Evolutionary conservation across 306 rosid species (phyloP).

Genomic region (Cucurbita moschata): DNA sequence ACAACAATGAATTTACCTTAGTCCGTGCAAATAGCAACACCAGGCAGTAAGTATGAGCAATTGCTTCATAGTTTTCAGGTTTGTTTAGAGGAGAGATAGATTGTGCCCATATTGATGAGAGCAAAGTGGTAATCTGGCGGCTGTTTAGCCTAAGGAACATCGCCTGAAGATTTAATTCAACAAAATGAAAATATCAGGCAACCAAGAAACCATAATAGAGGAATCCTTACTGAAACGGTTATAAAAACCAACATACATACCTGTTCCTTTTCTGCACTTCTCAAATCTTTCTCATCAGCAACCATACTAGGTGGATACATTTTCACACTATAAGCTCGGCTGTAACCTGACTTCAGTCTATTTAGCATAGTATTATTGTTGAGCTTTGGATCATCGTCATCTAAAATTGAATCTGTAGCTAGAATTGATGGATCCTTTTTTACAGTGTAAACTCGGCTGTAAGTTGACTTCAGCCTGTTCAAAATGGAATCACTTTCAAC

Average conservation of each 20-base stretch:
- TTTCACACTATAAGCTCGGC: constrained; percentile 26
- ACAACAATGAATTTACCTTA: constrained; percentile 35
- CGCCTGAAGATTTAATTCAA: constrained; percentile 13
- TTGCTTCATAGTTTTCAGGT: constrained; percentile 69
- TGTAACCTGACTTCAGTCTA: constrained; percentile 45
- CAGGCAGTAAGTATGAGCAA: constrained; percentile 58
- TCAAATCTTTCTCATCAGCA: constrained; percentile 1
- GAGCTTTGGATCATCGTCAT: constrained; percentile 3
- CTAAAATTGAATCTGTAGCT: constrained; percentile 3
- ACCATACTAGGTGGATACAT: constrained; percentile 10
- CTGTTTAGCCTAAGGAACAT: constrained; percentile 39
- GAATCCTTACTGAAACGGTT: not conserved
- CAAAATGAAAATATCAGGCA: not conserved
- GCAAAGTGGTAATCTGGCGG: constrained; percentile 48
- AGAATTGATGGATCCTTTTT: constrained; percentile 16
- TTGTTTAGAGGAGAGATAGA: constrained; percentile 49
- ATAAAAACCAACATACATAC: constrained; percentile 6
- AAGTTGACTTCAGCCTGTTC: constrained; percentile 48
- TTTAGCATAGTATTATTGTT: constrained; percentile 32
- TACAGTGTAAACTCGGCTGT: constrained; percentile 27
- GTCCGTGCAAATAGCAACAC: constrained; percentile 48
- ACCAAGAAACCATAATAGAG: not conserved
- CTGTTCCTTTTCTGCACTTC: constrained; percentile 7
- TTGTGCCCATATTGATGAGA: constrained; percentile 74
- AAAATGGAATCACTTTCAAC: constrained; percentile 26